Conservation (phyloP, 345 rosid species). For the Eucalyptus albens region DNA sequence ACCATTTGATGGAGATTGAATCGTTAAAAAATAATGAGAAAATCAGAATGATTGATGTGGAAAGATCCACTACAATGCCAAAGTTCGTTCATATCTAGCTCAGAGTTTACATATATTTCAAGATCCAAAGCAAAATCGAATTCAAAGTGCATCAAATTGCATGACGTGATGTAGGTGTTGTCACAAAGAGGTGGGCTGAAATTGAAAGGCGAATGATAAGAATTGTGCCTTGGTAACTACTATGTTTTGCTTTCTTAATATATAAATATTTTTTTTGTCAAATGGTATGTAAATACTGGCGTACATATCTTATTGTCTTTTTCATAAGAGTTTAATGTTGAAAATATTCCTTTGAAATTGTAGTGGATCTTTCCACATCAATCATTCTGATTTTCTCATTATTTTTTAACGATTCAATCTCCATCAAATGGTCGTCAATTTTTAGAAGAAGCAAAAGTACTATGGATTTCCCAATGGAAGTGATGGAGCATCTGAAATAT, state of each 20-base stretch:
- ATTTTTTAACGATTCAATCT: too few relatives aligned
- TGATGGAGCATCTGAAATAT: neutral
- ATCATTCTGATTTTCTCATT: too few relatives aligned
- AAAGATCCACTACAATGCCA: neutral
- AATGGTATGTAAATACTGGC: too few relatives aligned
- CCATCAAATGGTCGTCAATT: too few relatives aligned
- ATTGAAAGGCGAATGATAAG: neutral
- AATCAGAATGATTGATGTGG: neutral
- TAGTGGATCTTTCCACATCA: too few relatives aligned
- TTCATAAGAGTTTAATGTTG: too few relatives aligned
- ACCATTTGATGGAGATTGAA: neutral
- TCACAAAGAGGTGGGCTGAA: neutral
- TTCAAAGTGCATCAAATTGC: neutral
- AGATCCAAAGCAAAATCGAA: neutral
- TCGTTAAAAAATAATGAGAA: neutral
- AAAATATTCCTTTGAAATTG: too few relatives aligned
- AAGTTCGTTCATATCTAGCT: neutral
- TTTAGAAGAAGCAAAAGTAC: neutral
- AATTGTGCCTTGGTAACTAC: neutral
- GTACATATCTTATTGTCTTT: too few relatives aligned
- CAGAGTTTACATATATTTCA: neutral
- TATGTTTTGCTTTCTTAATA: neutral
- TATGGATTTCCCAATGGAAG: neutral
- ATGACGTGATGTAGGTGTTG: neutral
- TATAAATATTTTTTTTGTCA: too few relatives aligned